Base-by-base conservation (phyloP, 2,329 filamentous ascomycete species). In the Epichloe scottii region DNA sequence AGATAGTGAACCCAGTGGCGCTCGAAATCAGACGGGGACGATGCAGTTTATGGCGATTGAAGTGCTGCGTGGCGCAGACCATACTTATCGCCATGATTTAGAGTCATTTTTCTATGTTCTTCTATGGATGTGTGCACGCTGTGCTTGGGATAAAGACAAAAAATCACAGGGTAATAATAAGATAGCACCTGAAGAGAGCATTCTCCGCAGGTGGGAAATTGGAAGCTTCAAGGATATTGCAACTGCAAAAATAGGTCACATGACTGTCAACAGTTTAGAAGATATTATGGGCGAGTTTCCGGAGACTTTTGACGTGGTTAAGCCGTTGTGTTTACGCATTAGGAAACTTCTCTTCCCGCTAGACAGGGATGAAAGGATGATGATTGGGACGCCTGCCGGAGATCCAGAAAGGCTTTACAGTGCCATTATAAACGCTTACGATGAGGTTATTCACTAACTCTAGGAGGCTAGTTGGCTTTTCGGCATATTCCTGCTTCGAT, bases 31-130 rank as follows among this genome's bases (percentile, higher is more conserved):
- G 42, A 58, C 55, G 30, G 61, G 64, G 37, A 67, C 58, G 35
- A 60, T 64, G 54, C 54, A 63, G 42, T 67, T 65, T 46, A 69
- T 67, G 59, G 64, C 62, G 0, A 60, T 66, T 35, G 60, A 65
- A 46, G 62, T 70, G 10, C 53, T 70, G 11, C 46, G 55, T n/a
- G 56, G 52, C 5, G 53, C 55, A 4, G 53, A 58, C 34, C 60
- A 67, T 50, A 68, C 54, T 14, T 56, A 54, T n/a, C 53, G 54
- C 34, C 51, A 54, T 14, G 53, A 56, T n/a, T 17, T 54, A 1
- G 53, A 56, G 40, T 53, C 54, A 3, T 51, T 51, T 38, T 53
- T 52, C 40, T 53, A 52, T 17, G 53, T 53, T 14, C n/a, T 56
- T 2, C 3, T 63, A 4, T 58, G 54, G 53, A 49, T 58, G 43